Conservation (phyloP, 1,139 yeast genomes). For the Debaryomyces sp. region DNA sequence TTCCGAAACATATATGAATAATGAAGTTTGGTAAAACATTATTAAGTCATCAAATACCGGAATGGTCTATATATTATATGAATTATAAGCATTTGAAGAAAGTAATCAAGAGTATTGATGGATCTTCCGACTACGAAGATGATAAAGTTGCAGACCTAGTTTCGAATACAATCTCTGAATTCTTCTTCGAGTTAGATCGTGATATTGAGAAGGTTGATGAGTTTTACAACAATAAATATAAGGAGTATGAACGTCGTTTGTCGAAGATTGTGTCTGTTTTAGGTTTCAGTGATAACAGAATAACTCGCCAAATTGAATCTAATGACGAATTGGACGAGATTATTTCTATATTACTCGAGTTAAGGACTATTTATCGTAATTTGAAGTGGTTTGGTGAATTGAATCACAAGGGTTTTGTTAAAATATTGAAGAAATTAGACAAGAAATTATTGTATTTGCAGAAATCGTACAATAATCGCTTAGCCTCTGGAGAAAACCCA, state of each 20-base stretch:
- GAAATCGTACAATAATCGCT: constrained; percentile 17
- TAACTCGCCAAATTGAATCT: constrained; percentile 37
- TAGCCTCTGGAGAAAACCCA: constrained; percentile 10
- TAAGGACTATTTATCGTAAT: constrained; percentile 77
- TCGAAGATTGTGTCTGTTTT: constrained; percentile 45
- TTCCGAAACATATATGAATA: neutral
- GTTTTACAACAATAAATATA: constrained; percentile 71
- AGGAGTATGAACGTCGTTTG: constrained; percentile 74
- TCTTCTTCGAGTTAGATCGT: constrained; percentile 78
- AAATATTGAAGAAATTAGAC: constrained; percentile 88
- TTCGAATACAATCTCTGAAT: constrained; percentile 54
- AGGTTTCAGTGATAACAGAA: constrained; percentile 29
- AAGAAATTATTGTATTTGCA: constrained; percentile 58
- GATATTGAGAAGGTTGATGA: constrained; percentile 81
- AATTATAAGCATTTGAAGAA: constrained; percentile 86
- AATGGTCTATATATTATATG: constrained; percentile 82
- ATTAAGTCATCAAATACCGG: constrained; percentile 86
- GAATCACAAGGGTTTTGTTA: constrained; percentile 86
- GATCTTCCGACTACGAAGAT: constrained; percentile 28
- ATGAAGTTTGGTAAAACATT: constrained; percentile 91
- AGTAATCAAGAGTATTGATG: constrained; percentile 59
- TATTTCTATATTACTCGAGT: constrained; percentile 71
- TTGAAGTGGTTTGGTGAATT: constrained; percentile 93
- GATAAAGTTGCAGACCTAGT: constrained; percentile 32
- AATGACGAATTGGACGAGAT: constrained; percentile 79